Percentiles rank a stretch among this genome's conserved stretches.
Conservation (phyloP, 2,329 filamentous ascomycete species). For the Sporothrix brunneoviolacea region DNA sequence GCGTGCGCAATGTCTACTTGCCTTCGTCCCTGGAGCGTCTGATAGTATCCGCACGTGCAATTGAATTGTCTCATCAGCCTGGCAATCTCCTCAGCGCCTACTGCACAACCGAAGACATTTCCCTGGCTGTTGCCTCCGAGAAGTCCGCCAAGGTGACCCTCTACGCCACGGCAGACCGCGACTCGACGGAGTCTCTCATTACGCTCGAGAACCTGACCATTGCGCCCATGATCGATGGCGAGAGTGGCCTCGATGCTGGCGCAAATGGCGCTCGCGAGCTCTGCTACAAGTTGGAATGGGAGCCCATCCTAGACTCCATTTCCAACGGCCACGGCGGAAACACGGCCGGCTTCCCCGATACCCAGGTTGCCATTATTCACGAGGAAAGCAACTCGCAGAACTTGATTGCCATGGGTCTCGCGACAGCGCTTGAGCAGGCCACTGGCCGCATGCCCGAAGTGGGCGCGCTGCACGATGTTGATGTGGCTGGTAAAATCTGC, state of each 20-base stretch:
- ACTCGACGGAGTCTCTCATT: conserved; percentile 26
- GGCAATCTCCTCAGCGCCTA: conserved; percentile 30
- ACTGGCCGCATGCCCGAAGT: conserved; percentile 29
- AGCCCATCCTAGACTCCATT: conserved; percentile 27
- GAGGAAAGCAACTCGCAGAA: conserved; percentile 27
- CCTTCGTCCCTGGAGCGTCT: conserved; percentile 35
- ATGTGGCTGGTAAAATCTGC: conserved; percentile 30
- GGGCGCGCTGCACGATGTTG: conserved; percentile 25
- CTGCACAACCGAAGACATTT: conserved; percentile 27
- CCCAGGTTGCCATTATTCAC: conserved; percentile 34
- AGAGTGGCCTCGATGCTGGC: conserved; percentile 20
- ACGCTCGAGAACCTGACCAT: conserved; percentile 31
- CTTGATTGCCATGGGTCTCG: conserved; percentile 28
- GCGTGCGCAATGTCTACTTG: conserved; percentile 34
- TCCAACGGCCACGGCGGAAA: conserved; percentile 5
- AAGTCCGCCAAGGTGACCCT: conserved; percentile 32
- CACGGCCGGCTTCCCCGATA: conserved; percentile 19
- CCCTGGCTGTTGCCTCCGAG: conserved; percentile 22
- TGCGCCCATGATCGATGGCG: conserved; percentile 35
- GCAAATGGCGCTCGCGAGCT: conserved; percentile 31
- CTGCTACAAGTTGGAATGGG: conserved; percentile 43
- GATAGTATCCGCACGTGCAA: conserved; percentile 28
- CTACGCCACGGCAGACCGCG: conserved; percentile 26
- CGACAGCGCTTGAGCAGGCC: conserved; percentile 25
- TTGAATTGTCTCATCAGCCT: conserved; percentile 22